Base-by-base conservation (phyloP, 352 stramenopile genomes). In the Globisporangium viniferum region DNA sequence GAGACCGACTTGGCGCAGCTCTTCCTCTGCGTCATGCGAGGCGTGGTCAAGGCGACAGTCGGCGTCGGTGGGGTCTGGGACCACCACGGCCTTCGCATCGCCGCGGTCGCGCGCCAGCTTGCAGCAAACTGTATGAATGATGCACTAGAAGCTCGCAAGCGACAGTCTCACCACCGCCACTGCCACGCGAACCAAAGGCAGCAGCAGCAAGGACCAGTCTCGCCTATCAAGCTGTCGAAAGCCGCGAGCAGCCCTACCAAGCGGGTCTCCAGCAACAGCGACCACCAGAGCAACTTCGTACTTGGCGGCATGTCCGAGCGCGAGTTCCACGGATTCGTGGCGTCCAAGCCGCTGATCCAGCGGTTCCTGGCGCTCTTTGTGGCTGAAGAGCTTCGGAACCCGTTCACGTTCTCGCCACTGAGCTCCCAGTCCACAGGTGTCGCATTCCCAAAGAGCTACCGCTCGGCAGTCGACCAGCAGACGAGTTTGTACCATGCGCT, bases 331-430 rank as follows among this genome's bases (percentile, higher is more conserved):
- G 31, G 33, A 53, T 91, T 75, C 44, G 73, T 88, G 20, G 59
- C 58, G 22, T 56, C 61, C 1, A 87, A 70, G 20, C 77, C 79
- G 4, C 54, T 71, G 0, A 53, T 86, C 27, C 73, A 59, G 14
- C 69, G 78, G 10, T 92, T 92, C 46, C 55, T 92, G 18, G 72
- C 79, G 0, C 68, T 90, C 5, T 92, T 91, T 24, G 81, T 73
- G 29, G 75, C 70, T 24, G 84, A 90, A 63, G 80, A 89, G 36
- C 72, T 90, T 2, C 84, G 80, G 15, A 92, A 92, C 46, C 84
- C 84, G 36, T 80, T 81, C 48, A 91, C 82, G 2, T 86, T 86
- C 59, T 58, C 74, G 46, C 44, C 56, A 7, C 20, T 73, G 9
- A 62, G 72, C 14, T 75, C 63, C 1, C 55, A 33, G 0, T 62